Evolutionary conservation across 139 green algal genomes (phyloP).

Genomic region (Diplosphaera chodatii): DNA sequence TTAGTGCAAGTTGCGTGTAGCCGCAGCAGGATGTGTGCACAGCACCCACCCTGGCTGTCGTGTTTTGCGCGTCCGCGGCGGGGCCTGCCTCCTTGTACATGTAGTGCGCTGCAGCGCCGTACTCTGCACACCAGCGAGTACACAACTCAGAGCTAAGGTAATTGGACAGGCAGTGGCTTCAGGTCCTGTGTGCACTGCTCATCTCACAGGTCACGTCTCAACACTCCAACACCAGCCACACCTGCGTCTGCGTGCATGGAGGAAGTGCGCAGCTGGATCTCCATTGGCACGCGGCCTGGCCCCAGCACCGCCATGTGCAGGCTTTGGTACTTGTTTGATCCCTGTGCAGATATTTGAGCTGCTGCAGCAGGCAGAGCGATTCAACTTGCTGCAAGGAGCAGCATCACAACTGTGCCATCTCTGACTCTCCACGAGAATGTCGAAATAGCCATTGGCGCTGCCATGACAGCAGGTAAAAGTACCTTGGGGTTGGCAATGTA

Average conservation of each 20-base stretch:
- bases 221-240: background rate
- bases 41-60: background rate
- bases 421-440: too few relatives aligned
- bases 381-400: too few relatives aligned
- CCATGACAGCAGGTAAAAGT: background rate
- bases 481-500: slow-evolving; percentile 85
- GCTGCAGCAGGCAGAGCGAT: background rate
- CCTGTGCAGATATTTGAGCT: background rate
- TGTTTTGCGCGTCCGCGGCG: background rate
- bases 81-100: slow-evolving; percentile 69
- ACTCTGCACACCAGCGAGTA: slow-evolving; percentile 56
- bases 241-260: slow-evolving; percentile 58
- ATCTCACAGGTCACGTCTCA: background rate
- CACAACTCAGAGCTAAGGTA: background rate
- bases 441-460: too few relatives aligned
- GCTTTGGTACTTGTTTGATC: slow-evolving; percentile 67
- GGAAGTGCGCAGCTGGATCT: slow-evolving; percentile 62
- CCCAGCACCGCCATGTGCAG: slow-evolving; percentile 74
- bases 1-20: too few relatives aligned
- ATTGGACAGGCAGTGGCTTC: too few relatives aligned
- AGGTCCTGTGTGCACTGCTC: background rate
- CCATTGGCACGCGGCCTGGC: slow-evolving; percentile 66
- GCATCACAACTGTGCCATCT: too few relatives aligned
- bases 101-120: slow-evolving; percentile 79
- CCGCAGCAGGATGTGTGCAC: too few relatives aligned